These are phyloP conservation scores for Trichomonas tenax DNA, from an alignment of 208 protist genomes.

Conservation along the genomic window DNA sequence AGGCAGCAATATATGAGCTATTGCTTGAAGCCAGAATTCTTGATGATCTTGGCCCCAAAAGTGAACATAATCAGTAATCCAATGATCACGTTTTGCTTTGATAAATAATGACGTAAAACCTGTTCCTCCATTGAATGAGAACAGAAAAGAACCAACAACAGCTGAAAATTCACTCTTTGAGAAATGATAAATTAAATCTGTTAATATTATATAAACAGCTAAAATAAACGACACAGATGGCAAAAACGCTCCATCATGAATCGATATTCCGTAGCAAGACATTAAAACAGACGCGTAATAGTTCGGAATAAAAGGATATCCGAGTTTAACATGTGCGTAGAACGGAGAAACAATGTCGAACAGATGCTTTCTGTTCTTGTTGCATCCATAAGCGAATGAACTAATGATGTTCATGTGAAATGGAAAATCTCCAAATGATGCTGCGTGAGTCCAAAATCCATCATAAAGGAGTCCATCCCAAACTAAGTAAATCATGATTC, in stretches of 20 bases:
- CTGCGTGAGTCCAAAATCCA: neutral
- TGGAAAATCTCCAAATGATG: constrained; percentile 4
- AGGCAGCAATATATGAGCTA: neutral
- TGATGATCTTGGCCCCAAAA: neutral
- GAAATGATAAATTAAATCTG: neutral
- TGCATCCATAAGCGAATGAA: neutral
- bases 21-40: neutral
- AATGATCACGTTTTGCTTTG: neutral
- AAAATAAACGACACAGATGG: neutral
- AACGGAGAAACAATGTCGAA: neutral
- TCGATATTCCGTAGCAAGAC: neutral
- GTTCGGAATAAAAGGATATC: neutral
- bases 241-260: neutral
- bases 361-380: neutral
- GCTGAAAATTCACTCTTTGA: neutral
- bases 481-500: neutral
- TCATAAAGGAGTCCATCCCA: neutral
- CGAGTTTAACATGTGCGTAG: neutral
- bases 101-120: neutral
- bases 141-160: neutral
- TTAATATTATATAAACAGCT: neutral
- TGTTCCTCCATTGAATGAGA: neutral
- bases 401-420: neutral
- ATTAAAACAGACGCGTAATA: constrained; percentile 1
- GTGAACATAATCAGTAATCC: neutral